Conservation (phyloP, 2,329 filamentous ascomycete genomes). For the Aspergillus novoparasiticus region DNA sequence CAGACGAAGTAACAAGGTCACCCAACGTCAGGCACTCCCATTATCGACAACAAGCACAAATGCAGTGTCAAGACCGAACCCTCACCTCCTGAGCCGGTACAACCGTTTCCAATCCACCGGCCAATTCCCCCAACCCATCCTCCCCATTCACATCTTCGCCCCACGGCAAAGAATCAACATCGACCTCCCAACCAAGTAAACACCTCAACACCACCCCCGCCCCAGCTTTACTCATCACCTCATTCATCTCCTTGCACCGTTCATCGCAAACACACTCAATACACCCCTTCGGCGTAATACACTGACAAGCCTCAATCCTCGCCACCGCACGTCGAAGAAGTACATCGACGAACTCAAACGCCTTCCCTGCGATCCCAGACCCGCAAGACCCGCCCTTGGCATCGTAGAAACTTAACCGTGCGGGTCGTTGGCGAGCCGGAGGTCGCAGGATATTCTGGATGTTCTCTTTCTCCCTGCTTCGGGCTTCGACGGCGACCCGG, state of each 20-base stretch:
- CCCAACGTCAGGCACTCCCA: neutral
- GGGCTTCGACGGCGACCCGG: slow-evolving; percentile 24
- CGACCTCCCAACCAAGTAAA: slow-evolving; percentile 74
- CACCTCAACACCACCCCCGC: slow-evolving; percentile 78
- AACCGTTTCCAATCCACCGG: slow-evolving; percentile 79
- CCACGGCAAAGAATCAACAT: slow-evolving; percentile 83
- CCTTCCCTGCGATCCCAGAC: slow-evolving; percentile 85
- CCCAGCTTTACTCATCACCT: slow-evolving; percentile 92
- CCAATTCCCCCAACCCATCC: slow-evolving; percentile 65
- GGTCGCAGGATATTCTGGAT: slow-evolving; percentile 30
- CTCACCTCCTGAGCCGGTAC: slow-evolving; percentile 58
- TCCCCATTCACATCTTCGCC: slow-evolving; percentile 81
- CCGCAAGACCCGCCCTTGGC: slow-evolving; percentile 84
- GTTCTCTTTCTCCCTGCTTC: slow-evolving; percentile 10
- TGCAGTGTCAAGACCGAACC: neutral
- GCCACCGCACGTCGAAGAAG: slow-evolving; percentile 75
- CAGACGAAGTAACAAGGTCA: neutral
- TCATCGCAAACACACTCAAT: slow-evolving; percentile 88
- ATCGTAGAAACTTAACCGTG: slow-evolving; percentile 90
- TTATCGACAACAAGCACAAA: neutral
- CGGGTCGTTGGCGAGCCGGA: slow-evolving; percentile 73
- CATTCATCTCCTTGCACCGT: slow-evolving; percentile 80
- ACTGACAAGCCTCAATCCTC: slow-evolving; percentile 75
- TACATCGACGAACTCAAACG: slow-evolving; percentile 86
- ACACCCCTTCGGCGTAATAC: slow-evolving; percentile 70